phyloP scores from a whole-genome alignment of 208 protist genomes.

The Acanthamoeba royreba region DNA sequence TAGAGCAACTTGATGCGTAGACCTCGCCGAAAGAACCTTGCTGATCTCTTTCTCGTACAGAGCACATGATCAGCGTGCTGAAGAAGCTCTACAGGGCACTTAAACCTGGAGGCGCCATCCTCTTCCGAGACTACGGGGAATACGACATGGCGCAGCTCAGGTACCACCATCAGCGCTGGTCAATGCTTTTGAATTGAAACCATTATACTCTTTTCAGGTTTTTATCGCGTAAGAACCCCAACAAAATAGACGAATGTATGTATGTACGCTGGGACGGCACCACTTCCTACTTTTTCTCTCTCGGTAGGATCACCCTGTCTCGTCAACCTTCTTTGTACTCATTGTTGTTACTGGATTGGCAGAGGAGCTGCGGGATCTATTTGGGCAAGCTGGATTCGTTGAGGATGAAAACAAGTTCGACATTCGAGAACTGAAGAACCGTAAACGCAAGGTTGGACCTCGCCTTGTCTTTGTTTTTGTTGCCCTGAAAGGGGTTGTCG shows the following conservation, averaged over 20 bases:
- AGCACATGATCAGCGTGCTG: slow-evolving; percentile 29
- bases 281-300: slow-evolving; percentile 8
- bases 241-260: slow-evolving; percentile 30
- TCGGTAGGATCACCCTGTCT: not conserved
- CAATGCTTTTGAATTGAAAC: not conserved
- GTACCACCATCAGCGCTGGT: not conserved
- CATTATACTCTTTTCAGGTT: not conserved
- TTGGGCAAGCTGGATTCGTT: not conserved
- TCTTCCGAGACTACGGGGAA: slow-evolving; percentile 3
- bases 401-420: slow-evolving; percentile 38
- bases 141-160: slow-evolving; percentile 3
- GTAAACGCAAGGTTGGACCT: not conserved
- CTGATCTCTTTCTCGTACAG: no score
- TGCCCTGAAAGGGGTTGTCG: not conserved
- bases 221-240: slow-evolving; percentile 25
- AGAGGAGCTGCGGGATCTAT: slow-evolving; percentile 18
- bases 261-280: slow-evolving; percentile 16
- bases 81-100: not conserved
- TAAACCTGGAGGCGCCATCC: not conserved
- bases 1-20: not conserved
- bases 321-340: not conserved
- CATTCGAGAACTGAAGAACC: not conserved
- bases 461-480: not conserved
- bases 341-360: not conserved
- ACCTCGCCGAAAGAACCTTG: not conserved